A percentile compares a stretch with the other conserved stretches of the same genome.
These are phyloP conservation scores for Lepiota brunneoincarnata DNA, from an alignment of 768 basidiomycete genomes.

Conservation along the genomic window DNA sequence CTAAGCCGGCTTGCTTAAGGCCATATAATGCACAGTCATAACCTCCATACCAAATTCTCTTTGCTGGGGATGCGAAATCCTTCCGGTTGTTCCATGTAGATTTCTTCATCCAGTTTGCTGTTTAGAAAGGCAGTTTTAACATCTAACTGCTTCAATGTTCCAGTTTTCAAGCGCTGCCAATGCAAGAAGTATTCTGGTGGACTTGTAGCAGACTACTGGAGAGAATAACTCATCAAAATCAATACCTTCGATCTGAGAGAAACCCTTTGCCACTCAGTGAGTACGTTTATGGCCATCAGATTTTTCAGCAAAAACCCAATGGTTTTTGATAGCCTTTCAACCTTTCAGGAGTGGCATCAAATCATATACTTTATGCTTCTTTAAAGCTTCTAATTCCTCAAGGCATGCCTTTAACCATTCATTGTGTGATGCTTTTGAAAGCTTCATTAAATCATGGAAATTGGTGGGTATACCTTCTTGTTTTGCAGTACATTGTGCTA, in stretches of 20 bases:
- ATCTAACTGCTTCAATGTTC: conserved; percentile 38
- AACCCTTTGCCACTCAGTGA: conserved; percentile 18
- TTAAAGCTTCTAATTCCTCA: neutral
- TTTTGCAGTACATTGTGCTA: no score
- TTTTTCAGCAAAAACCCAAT: conserved; percentile 20
- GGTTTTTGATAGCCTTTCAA: conserved; percentile 14
- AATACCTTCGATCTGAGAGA: conserved; percentile 16
- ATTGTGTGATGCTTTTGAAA: neutral
- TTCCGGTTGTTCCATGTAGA: conserved; percentile 37
- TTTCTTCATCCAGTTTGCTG: conserved; percentile 25
- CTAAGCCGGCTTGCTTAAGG: conserved; percentile 17
- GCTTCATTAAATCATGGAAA: neutral
- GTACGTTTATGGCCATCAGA: conserved; percentile 15
- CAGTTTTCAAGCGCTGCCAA: conserved; percentile 30
- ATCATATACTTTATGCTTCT: neutral
- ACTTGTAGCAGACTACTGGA: conserved; percentile 13
- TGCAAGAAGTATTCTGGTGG: neutral
- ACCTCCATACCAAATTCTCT: conserved; percentile 17
- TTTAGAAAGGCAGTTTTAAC: conserved; percentile 35
- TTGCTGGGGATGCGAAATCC: conserved; percentile 26
- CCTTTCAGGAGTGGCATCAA: conserved; percentile 10
- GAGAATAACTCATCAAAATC: conserved; percentile 13
- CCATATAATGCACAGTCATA: conserved; percentile 13
- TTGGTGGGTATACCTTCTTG: neutral
- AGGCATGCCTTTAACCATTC: neutral